Percentiles rank a stretch among this genome's conserved stretches.
Evolutionary conservation across 768 basidiomycete genomes (phyloP).

Genomic region (Royoungia palumana): DNA sequence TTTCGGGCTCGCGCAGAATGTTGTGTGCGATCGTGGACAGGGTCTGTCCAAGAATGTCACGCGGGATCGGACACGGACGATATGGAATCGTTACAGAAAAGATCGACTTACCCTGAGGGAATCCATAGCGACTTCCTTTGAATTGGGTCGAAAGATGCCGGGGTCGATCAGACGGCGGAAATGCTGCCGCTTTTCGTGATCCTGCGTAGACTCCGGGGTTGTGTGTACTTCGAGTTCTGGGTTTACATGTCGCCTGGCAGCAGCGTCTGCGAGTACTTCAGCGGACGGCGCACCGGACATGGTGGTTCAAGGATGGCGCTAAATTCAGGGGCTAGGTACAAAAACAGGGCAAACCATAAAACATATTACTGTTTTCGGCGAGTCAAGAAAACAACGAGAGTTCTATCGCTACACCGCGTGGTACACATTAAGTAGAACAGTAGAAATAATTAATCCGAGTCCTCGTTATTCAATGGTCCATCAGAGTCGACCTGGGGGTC

Average conservation of each 20-base stretch:
- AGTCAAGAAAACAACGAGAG: not conserved
- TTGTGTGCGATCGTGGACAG: slow-evolving; percentile 69
- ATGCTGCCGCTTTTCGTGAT: slow-evolving; percentile 65
- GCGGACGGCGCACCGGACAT: slow-evolving; percentile 17
- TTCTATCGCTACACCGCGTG: slow-evolving; percentile 1
- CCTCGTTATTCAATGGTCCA: slow-evolving; percentile 17
- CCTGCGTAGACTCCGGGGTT: slow-evolving; percentile 28
- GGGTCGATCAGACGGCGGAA: slow-evolving; percentile 79
- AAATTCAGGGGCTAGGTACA: slow-evolving; percentile 15
- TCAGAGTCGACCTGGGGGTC: slow-evolving; percentile 17
- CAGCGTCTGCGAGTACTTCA: slow-evolving; percentile 29
- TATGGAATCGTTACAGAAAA: too few relatives aligned
- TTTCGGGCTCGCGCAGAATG: slow-evolving; percentile 66
- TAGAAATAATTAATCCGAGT: slow-evolving; percentile 17
- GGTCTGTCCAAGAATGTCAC: slow-evolving; percentile 34
- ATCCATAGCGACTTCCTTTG: slow-evolving; percentile 54
- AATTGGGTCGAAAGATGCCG: slow-evolving; percentile 70
- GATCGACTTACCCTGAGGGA: slow-evolving; percentile 54
- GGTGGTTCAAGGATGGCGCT: not conserved
- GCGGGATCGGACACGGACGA: not conserved
- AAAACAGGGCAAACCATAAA: too few relatives aligned
- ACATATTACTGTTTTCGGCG: too few relatives aligned
- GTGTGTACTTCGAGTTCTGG: not conserved
- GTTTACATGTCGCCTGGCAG: slow-evolving; percentile 20
- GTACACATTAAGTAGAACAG: not conserved